phyloP scores from a whole-genome alignment of 2,329 filamentous ascomycete species.

The Basipetospora chlamydospora region DNA sequence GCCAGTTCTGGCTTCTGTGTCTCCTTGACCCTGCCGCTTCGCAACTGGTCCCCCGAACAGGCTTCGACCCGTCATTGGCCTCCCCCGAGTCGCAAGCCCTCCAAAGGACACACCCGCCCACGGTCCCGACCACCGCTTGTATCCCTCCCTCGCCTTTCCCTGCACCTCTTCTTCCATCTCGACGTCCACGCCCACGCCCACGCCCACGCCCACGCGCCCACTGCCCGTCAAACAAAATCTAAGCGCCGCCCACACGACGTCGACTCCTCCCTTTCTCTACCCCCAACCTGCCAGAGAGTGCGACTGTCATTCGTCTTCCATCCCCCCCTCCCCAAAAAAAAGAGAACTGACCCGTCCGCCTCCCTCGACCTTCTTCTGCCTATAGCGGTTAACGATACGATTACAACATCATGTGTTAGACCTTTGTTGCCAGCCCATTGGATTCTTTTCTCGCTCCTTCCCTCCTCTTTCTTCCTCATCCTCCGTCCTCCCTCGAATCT shows the following conservation, averaged over 20 bases:
- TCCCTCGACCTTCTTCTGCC: neutral
- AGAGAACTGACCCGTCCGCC: too few relatives aligned
- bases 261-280: constrained; percentile 2
- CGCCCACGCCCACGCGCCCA: too few relatives aligned
- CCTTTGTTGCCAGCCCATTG: neutral
- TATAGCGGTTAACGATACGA: neutral
- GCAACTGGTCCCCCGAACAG: neutral
- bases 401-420: constrained; percentile 2
- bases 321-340: too few relatives aligned
- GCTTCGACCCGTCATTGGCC: neutral
- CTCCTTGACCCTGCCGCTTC: neutral
- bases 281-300: constrained; percentile 3
- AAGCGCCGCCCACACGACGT: constrained; percentile 5
- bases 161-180: neutral
- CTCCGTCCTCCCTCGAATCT: neutral
- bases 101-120: neutral
- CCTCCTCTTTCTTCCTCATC: neutral
- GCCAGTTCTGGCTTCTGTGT: too few relatives aligned
- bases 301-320: too few relatives aligned
- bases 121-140: neutral
- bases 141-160: neutral
- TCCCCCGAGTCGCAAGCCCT: neutral
- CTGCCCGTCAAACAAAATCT: constrained; percentile 6
- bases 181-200: too few relatives aligned
- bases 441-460: neutral